Evolutionary conservation across 768 basidiomycete species (phyloP), one percentile per base, ranked within the genome.

Genomic region (Boletus tylopilopsis): DNA sequence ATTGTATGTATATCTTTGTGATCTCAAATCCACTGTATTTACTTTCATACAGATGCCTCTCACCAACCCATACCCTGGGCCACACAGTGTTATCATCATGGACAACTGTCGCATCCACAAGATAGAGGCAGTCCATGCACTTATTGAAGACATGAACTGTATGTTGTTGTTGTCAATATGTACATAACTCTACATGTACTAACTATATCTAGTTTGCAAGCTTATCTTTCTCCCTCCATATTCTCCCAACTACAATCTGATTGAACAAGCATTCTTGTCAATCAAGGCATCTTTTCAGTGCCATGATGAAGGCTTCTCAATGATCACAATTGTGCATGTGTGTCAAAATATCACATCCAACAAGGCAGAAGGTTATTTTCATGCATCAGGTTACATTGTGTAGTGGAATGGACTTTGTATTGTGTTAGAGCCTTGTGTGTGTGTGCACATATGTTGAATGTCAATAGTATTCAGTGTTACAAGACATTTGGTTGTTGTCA

Each of bases 71-170:
- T 55, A 55, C 18, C 39, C 50, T 13, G 34, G 35, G 9, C 12
- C 25, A 6, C 8, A 1, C 4, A 52, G 45, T 11, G 24, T 68
- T 1, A 41, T 66, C 3, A 18, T 68, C 1, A 57, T 64, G 29
- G 55, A 68, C 22, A 68, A 64, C 19, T 61, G 57, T 21, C n/a
- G 27, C 4, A 67, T 64, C 21, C 62, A 66, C 32, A 53, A 64
- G n/a, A 38, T 45, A 5, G 42, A 61, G 5, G 60, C 61, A 24
- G 54, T 69, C 6, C 19, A 12, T 4, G 21, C 29, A n/a, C 33
- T 68, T 0, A 16, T 61, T 48, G 54, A 61, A 27, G 54, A 58
- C 49, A 29, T 64, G 56, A 39, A 60, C 53, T 9, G 46, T 64
- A 21, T 49, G n/a, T 45, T 21, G 4, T 19, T 12, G 24, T 8